These are phyloP conservation scores for Exophiala spinifera DNA, from an alignment of 2,329 filamentous ascomycete genomes.

Conservation along the genomic window DNA sequence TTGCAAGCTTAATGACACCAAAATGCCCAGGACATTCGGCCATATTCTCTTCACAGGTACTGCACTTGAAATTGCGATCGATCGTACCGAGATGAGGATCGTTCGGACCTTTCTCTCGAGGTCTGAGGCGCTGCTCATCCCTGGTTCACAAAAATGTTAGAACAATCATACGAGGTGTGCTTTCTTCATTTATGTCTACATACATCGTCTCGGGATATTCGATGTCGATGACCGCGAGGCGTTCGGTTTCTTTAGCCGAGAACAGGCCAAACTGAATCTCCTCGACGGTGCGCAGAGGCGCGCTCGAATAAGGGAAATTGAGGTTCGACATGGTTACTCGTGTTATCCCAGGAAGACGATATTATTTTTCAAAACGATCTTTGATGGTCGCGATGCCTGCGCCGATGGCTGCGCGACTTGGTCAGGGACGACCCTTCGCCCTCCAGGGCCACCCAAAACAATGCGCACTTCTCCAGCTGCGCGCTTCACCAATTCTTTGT, in stretches of 20 bases:
- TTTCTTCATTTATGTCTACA: slow-evolving; percentile 26
- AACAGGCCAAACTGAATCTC: slow-evolving; percentile 99
- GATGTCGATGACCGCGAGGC: slow-evolving; percentile 94
- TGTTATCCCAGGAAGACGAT: slow-evolving; percentile 29
- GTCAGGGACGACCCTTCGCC: slow-evolving; percentile 28
- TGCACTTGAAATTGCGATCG: slow-evolving; percentile 92
- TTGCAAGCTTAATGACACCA: slow-evolving; percentile 95
- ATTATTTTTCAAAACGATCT: slow-evolving; percentile 18
- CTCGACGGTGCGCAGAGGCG: slow-evolving; percentile 94
- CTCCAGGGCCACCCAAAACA: slow-evolving; percentile 28
- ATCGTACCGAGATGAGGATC: slow-evolving; percentile 95
- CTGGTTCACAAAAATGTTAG: slow-evolving; percentile 32
- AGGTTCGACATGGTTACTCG: slow-evolving; percentile 79
- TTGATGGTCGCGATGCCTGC: slow-evolving; percentile 23
- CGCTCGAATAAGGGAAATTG: slow-evolving; percentile 85
- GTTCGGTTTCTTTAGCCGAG: slow-evolving; percentile 98
- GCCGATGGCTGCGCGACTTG: slow-evolving; percentile 23
- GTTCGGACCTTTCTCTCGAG: slow-evolving; percentile 87
- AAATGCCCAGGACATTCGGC: slow-evolving; percentile 97
- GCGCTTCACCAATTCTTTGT: slow-evolving; percentile 22
- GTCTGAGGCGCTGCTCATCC: slow-evolving; percentile 87
- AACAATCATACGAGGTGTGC: slow-evolving; percentile 18
- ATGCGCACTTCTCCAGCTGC: slow-evolving; percentile 24
- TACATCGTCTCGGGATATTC: slow-evolving; percentile 97
- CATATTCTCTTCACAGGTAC: slow-evolving; percentile 93